Conservation (phyloP, 2,329 filamentous ascomycete genomes). For the Aspergillus niger region DNA sequence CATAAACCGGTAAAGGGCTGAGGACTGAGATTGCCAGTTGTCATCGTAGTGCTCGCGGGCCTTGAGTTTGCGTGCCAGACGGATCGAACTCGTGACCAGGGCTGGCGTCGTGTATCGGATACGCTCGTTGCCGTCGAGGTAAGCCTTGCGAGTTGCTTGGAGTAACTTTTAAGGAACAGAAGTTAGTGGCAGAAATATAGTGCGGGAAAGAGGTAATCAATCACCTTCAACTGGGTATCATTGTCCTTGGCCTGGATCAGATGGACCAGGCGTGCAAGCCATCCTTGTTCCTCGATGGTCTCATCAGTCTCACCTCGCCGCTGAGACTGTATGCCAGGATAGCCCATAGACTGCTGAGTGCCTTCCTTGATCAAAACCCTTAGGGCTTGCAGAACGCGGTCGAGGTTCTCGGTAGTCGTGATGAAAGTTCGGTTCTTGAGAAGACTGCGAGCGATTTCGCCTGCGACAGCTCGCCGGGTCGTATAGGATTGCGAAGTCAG, state of each 20-base stretch:
- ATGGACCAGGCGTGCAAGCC: slow-evolving; percentile 90
- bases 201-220: background rate
- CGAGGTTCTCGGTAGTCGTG: slow-evolving; percentile 73
- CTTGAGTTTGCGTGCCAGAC: slow-evolving; percentile 86
- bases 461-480: slow-evolving; percentile 85
- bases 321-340: slow-evolving; percentile 74
- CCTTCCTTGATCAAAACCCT: slow-evolving; percentile 94
- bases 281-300: slow-evolving; percentile 96
- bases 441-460: slow-evolving; percentile 81
- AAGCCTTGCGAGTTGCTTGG: slow-evolving; percentile 83
- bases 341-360: slow-evolving; percentile 77
- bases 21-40: slow-evolving; percentile 72
- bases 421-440: slow-evolving; percentile 80
- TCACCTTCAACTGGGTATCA: slow-evolving; percentile 82
- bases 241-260: slow-evolving; percentile 81
- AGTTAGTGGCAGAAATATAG: slow-evolving; percentile 18
- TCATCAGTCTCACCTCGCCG: slow-evolving; percentile 89
- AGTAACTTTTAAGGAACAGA: slow-evolving; percentile 59
- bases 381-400: slow-evolving; percentile 84
- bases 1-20: slow-evolving; percentile 91
- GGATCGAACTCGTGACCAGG: slow-evolving; percentile 84
- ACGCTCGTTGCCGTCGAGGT: slow-evolving; percentile 87
- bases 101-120: slow-evolving; percentile 95
- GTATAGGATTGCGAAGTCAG: slow-evolving; percentile 90
- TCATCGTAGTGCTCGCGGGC: slow-evolving; percentile 82